Evolutionary conservation across 257 asterid species (phyloP).

Genomic region (Ligustrum vulgare): DNA sequence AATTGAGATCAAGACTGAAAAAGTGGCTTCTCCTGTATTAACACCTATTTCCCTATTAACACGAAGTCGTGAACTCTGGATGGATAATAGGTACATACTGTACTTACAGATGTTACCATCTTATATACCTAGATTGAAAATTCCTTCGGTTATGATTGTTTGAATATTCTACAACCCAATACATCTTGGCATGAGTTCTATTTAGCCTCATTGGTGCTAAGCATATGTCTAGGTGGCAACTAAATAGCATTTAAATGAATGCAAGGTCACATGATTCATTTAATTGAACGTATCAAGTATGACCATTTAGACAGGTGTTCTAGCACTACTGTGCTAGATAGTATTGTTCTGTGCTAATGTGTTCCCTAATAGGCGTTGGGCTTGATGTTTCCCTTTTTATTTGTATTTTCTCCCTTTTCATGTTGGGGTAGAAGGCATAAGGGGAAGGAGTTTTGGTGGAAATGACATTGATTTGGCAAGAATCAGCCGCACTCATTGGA

Average conservation of each 20-base stretch:
- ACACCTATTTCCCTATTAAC: constrained; percentile 69
- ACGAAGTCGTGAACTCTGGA: constrained; percentile 52
- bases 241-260: no score
- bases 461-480: neutral
- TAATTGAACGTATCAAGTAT: no score
- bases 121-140: constrained; percentile 8
- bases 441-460: neutral
- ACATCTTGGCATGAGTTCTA: no score
- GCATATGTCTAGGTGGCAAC: no score
- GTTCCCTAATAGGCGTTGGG: neutral
- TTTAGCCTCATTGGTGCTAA: no score
- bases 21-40: constrained; percentile 69
- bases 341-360: neutral
- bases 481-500: neutral
- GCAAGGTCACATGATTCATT: no score
- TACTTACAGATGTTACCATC: constrained; percentile 8
- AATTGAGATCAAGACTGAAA: constrained; percentile 46
- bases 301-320: no score
- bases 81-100: constrained; percentile 55
- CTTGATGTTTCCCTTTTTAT: neutral
- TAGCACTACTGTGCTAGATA: no score
- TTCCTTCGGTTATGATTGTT: constrained; percentile 1
- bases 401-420: neutral
- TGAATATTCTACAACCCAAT: neutral
- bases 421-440: neutral